These are phyloP conservation scores for Penicillium verrucosum DNA, from an alignment of 2,329 filamentous ascomycete species.

Conservation along the genomic window DNA sequence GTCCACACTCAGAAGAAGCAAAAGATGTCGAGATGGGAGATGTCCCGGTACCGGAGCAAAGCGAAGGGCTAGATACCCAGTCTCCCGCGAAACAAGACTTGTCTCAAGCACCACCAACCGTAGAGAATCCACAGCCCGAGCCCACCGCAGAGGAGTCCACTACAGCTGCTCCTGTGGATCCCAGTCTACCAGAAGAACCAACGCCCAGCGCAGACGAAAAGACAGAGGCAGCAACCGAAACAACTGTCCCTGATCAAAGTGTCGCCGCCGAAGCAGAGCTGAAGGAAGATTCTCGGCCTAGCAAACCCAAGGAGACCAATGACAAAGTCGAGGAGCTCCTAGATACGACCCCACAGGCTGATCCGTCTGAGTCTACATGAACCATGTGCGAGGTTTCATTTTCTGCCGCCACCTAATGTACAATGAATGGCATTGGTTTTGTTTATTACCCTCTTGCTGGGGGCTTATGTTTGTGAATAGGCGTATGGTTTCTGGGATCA, in stretches of 20 bases:
- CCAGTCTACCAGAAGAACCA: not conserved
- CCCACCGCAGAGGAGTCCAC: not conserved
- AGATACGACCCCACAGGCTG: not conserved
- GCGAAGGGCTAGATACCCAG: not conserved
- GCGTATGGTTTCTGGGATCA: not conserved
- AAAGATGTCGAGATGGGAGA: constrained; percentile 12
- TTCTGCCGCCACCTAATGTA: not conserved
- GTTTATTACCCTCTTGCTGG: not conserved
- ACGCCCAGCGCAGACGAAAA: not conserved
- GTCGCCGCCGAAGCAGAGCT: not conserved
- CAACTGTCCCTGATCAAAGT: not conserved
- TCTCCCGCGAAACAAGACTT: not conserved
- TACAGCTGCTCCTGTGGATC: not conserved
- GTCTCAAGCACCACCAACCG: not conserved
- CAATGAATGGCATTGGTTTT: not conserved
- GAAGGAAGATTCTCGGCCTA: not conserved
- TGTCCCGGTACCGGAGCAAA: not conserved
- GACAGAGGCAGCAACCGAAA: not conserved
- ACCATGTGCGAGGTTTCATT: not conserved
- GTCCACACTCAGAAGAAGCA: not conserved
- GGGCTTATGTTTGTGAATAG: not conserved
- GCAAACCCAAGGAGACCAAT: not conserved
- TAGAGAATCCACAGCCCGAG: not conserved
- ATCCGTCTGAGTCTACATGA: not conserved
- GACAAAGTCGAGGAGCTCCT: not conserved